Evolutionary conservation across 2,329 filamentous ascomycete genomes (phyloP), one percentile per base, ranked within the genome.

Genomic region (Didymosphaeria variabile): DNA sequence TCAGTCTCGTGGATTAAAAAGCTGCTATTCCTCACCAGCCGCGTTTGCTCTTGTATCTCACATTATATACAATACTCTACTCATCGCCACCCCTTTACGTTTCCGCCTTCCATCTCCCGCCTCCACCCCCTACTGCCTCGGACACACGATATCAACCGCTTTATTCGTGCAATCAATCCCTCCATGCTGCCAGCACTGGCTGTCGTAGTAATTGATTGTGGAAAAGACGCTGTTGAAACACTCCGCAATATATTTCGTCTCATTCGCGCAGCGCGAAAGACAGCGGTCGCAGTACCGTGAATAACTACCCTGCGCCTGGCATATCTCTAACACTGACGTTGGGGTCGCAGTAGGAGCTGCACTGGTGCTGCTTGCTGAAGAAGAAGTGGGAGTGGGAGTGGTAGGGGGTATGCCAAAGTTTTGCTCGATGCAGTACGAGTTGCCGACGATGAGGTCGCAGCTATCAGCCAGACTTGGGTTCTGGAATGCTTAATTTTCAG

Each of bases 171-270:
- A 57, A 12, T 49, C 54, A 8, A 15, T 47, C 15, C 54, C 54
- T 26, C 54, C 54, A 38, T 49, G 54, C 31, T 57, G 54, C 54
- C 54, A 57, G 15, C 54, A 57, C 44, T 57, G 44, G 19, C 54
- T 57, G 10, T 57, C 54, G 32, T 57, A 57, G 9, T 47, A 49
- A 21, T 57, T 57, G 17, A 57, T 57, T 3, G 31, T 29, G 10
- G 21, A 17, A 21, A 57, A 57, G 4, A 29, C 38, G 44, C 54
- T 57, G 3, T 40, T 4, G 19, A 57, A 57, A 26, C 54, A 57
- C 42, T 38, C 15, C 31, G 17, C 19, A 7, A 57, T 44, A 10
- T 47, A 38, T 15, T 31, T 49, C 13, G 42, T 57, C 8, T 50
- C 29, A 23, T 29, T 31, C 44, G 36, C 19, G 17, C 54, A 57